Percentiles rank a stretch among this genome's conserved stretches.
Conservation (phyloP, 257 asterid species). For the Petunia secreta region DNA sequence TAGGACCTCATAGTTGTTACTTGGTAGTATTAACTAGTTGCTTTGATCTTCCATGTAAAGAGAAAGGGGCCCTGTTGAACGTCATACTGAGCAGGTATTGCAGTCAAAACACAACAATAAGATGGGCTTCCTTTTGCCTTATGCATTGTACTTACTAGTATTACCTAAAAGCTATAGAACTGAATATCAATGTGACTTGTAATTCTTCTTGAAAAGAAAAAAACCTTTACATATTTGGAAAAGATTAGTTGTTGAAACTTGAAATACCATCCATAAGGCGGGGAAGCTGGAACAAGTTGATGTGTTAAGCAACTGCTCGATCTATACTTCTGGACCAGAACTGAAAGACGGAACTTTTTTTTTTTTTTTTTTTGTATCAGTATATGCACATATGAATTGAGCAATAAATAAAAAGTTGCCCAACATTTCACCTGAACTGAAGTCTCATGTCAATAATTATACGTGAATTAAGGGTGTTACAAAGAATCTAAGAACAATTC, state of each 20-base stretch:
- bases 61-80: too few relatives aligned
- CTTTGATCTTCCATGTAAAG: background rate
- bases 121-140: background rate
- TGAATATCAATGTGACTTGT: background rate
- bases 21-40: background rate
- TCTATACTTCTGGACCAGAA: background rate
- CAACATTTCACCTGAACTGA: slow-evolving; percentile 1
- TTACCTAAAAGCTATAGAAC: too few relatives aligned
- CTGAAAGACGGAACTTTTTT: background rate
- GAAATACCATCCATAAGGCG: too few relatives aligned
- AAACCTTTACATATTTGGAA: too few relatives aligned
- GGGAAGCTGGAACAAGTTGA: too few relatives aligned
- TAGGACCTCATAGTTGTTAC: background rate
- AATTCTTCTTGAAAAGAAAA: background rate
- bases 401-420: background rate
- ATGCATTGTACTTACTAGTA: background rate
- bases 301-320: too few relatives aligned
- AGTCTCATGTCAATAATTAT: background rate
- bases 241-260: too few relatives aligned
- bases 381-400: background rate
- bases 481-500: background rate
- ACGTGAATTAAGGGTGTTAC: background rate
- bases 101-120: background rate
- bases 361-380: background rate
- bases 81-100: background rate